Conservation (phyloP, 2,329 filamentous ascomycete species). For the Xylaria sp. region DNA sequence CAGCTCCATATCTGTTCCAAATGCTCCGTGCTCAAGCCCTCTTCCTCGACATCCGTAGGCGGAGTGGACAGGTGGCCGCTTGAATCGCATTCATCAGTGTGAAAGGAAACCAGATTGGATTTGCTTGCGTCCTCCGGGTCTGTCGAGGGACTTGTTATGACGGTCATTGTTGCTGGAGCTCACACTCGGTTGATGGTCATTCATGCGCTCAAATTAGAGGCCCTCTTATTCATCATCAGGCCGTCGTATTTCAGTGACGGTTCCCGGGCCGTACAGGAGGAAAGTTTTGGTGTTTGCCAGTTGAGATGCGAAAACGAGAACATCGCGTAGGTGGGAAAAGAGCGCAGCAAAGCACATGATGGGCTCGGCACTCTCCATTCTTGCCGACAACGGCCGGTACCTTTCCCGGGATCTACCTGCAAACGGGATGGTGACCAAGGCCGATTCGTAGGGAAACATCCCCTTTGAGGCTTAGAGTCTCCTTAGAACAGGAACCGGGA, state of each 20-base stretch:
- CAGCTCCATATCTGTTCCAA: slow-evolving; percentile 50
- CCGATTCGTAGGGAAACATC: slow-evolving; percentile 21
- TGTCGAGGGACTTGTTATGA: slow-evolving; percentile 15
- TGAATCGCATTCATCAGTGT: slow-evolving; percentile 28
- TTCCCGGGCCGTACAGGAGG: slow-evolving; percentile 8
- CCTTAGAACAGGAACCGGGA: slow-evolving; percentile 29
- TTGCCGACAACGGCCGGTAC: slow-evolving; percentile 28
- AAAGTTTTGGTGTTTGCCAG: slow-evolving; percentile 13
- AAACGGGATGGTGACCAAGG: slow-evolving; percentile 10
- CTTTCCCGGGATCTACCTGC: slow-evolving; percentile 13
- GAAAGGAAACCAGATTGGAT: slow-evolving; percentile 20
- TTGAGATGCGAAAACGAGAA: slow-evolving; percentile 13
- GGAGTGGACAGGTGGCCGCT: slow-evolving; percentile 31
- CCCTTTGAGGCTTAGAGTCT: slow-evolving; percentile 25
- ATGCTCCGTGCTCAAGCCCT: slow-evolving; percentile 39
- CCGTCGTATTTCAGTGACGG: slow-evolving; percentile 4
- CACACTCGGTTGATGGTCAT: slow-evolving; percentile 5
- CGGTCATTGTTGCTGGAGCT: slow-evolving; percentile 4
- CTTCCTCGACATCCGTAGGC: slow-evolving; percentile 34
- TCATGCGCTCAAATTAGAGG: slow-evolving; percentile 7
- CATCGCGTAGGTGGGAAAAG: slow-evolving; percentile 10
- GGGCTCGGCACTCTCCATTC: slow-evolving; percentile 23
- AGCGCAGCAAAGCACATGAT: slow-evolving; percentile 17
- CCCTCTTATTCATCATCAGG: slow-evolving; percentile 8
- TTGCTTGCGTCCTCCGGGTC: slow-evolving; percentile 8